Evolutionary conservation across 2,329 filamentous ascomycete genomes (phyloP).

Genomic region (Cercospora zeina): DNA sequence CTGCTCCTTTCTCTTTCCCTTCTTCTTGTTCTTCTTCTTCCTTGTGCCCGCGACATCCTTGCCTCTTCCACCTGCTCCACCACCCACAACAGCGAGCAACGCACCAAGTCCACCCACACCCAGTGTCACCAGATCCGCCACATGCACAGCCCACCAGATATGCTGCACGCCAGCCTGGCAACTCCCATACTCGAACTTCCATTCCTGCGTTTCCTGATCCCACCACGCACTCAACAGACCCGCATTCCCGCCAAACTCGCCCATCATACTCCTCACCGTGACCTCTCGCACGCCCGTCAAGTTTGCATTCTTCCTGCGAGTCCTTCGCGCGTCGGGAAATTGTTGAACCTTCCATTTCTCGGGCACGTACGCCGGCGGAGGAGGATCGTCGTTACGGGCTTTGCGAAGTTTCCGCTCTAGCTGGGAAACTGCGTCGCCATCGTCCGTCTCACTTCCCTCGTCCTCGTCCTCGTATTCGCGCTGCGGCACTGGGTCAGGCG

Average conservation of each 20-base stretch:
- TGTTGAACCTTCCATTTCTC: conserved; percentile 30
- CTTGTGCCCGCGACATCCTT: conserved; percentile 9
- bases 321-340: conserved; percentile 21
- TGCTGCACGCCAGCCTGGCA: conserved; percentile 84
- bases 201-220: conserved; percentile 68
- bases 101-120: conserved; percentile 33
- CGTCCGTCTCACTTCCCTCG: background rate
- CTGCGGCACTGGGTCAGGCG: background rate
- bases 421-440: background rate
- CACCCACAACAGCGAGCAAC: conserved; percentile 11
- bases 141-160: conserved; percentile 89
- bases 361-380: conserved; percentile 4
- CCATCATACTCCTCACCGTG: conserved; percentile 98
- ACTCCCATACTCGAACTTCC: conserved; percentile 76
- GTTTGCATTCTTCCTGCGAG: conserved; percentile 10
- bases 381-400: background rate
- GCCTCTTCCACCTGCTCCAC: conserved; percentile 10
- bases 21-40: conserved; percentile 10
- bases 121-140: conserved; percentile 61
- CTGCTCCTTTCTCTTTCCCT: conserved; percentile 8
- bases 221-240: conserved; percentile 90
- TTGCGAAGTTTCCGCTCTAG: background rate
- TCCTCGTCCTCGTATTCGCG: conserved; percentile 5
- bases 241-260: conserved; percentile 87
- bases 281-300: conserved; percentile 75